Evolutionary conservation across 768 basidiomycete genomes (phyloP).

Genomic region (Mycena pura): DNA sequence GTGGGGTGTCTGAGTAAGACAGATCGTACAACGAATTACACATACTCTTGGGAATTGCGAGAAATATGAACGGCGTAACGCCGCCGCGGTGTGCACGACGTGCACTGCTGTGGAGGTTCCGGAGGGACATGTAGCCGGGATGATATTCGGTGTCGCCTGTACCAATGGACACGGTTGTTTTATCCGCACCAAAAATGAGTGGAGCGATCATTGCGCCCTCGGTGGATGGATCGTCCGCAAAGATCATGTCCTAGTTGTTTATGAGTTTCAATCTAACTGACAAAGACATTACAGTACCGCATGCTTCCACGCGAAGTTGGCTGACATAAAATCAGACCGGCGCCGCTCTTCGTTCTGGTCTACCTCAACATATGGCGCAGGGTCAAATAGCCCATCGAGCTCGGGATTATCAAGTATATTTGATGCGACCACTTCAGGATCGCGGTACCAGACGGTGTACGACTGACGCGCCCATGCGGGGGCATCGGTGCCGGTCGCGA

Average conservation of each 20-base stretch:
- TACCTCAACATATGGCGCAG: conserved; percentile 35
- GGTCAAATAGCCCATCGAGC: conserved; percentile 41
- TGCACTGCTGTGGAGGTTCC: conserved; percentile 26
- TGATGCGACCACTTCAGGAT: conserved; percentile 35
- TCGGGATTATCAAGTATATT: conserved; percentile 43
- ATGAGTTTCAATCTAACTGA: not conserved
- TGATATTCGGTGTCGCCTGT: conserved; percentile 29
- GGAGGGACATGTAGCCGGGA: conserved; percentile 29
- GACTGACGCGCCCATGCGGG: conserved; percentile 40
- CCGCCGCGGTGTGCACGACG: conserved; percentile 30
- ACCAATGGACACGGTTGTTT: conserved; percentile 33
- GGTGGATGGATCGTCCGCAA: conserved; percentile 5
- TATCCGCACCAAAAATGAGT: conserved; percentile 31
- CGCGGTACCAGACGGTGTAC: conserved; percentile 42
- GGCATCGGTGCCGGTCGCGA: conserved; percentile 19
- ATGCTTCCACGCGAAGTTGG: conserved; percentile 48
- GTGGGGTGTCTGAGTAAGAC: not conserved
- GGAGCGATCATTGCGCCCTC: conserved; percentile 4
- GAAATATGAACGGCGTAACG: conserved; percentile 31
- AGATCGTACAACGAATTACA: too few relatives aligned
- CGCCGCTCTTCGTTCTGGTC: conserved; percentile 31
- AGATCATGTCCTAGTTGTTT: conserved; percentile 4
- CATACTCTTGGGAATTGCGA: conserved; percentile 37
- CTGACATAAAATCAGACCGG: conserved; percentile 47
- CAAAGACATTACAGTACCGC: conserved; percentile 36